Evolutionary conservation across 83 land plant genomes (phyloP), one percentile per base, ranked within the genome.

Genomic region (Larix sibirica): DNA sequence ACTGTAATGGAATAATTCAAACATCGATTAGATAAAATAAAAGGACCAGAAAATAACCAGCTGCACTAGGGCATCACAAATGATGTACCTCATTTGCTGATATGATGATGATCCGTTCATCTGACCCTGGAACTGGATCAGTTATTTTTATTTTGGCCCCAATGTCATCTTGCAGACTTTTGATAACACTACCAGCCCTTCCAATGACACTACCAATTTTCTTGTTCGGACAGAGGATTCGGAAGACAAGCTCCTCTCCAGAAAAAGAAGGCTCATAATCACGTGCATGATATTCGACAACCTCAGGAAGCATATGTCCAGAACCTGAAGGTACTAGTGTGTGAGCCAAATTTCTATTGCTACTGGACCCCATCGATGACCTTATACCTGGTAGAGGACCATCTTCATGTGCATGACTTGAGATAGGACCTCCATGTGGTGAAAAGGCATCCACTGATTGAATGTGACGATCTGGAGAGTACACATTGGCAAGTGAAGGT

Each of bases 191-290:
- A 21, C 96, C 96, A 79, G 90, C 94, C 81, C 86, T 92, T 84
- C 96, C 96, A 67, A 92, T 92, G 31, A 92, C 80, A 76, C 88
- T 86, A 59, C 94, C 96, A 56, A 92, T 84, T 66, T 90, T 88
- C n/a, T 92, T 92, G 78, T 81, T 81, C 24, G 69, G 77, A 67
- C 96, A 94, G 61, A 94, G 86, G 33, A 94, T 69, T 31, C 93
- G 86, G 75, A 90, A 92, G n/a, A 85, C 84, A 54, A 94, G 65
- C 26, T 84, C 73, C 59, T 91, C 93, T 18, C 75, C 84, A 38
- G 81, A 40, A 77, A 58, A 9, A 2, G 63, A 80, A 74, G 31
- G 84, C 76, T 18, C 66, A 76, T 85, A 85, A 83, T 69, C 80
- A 78, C 21, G 42, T 18, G 78, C 87, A 80, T 61, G 81, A 79